phyloP scores from a whole-genome alignment of 768 basidiomycete species.

The Mycena filopes region DNA sequence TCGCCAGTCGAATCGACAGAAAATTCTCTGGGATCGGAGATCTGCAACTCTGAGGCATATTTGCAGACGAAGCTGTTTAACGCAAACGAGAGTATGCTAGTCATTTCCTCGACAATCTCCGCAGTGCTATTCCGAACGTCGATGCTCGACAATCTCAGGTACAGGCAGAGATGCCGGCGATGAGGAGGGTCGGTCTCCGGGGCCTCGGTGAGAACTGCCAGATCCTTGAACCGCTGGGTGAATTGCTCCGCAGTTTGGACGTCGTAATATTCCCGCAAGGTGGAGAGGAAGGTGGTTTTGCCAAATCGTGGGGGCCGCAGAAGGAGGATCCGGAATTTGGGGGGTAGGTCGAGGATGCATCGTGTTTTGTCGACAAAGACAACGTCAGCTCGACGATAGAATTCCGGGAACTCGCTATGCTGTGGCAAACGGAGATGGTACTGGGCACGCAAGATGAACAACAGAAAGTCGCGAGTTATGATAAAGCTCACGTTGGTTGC shows the following conservation, averaged over 20 bases:
- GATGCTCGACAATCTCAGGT: neutral
- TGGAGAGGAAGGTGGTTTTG: constrained; percentile 11
- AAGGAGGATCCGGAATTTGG: constrained; percentile 1
- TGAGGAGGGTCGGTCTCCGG: neutral
- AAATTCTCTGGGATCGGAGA: neutral
- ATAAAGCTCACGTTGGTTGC: too few species aligned
- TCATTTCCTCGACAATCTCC: neutral
- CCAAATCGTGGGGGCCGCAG: constrained; percentile 20
- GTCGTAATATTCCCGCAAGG: constrained; percentile 5
- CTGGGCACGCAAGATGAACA: too few species aligned
- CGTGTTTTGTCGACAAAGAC: constrained; percentile 7
- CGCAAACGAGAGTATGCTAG: neutral
- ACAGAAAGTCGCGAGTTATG: too few species aligned
- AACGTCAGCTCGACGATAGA: neutral
- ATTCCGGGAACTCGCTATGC: neutral
- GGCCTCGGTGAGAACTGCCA: neutral
- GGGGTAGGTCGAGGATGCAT: neutral
- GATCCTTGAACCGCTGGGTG: neutral
- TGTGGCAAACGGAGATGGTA: neutral
- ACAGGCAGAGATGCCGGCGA: constrained; percentile 14
- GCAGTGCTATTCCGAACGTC: too few species aligned
- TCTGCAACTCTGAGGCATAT: constrained; percentile 5
- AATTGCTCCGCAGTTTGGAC: neutral
- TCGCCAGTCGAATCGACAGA: neutral
- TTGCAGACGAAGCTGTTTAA: neutral